Conservation (phyloP, 2,329 filamentous ascomycete genomes). For the Camillea tinctor region DNA sequence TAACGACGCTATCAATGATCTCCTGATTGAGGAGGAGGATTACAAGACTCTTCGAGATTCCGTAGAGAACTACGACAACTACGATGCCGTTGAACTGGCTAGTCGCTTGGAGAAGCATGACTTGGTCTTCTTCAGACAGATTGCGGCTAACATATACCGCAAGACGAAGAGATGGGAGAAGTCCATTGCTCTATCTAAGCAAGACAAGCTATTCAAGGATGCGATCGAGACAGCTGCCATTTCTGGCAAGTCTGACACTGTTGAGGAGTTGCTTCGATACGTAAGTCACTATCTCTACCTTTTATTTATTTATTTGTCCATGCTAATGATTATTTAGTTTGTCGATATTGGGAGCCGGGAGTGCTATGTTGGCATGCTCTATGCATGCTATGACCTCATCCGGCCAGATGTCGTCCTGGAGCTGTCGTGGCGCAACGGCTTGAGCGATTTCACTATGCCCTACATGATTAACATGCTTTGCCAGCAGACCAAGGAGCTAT, state of each 20-base stretch:
- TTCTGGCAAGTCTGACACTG: conserved; percentile 84
- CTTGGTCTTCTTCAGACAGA: conserved; percentile 97
- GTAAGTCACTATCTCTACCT: conserved; percentile 60
- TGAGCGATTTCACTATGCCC: conserved; percentile 97
- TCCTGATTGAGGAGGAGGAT: conserved; percentile 97
- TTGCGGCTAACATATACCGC: conserved; percentile 96
- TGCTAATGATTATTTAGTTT: conserved; percentile 62
- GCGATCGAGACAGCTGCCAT: conserved; percentile 97
- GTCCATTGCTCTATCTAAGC: conserved; percentile 94
- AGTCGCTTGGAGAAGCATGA: conserved; percentile 95
- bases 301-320: background rate
- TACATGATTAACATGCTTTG: conserved; percentile 99
- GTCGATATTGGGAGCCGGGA: conserved; percentile 98
- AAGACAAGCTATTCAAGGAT: conserved; percentile 99
- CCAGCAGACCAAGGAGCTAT: conserved; percentile 85
- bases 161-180: conserved; percentile 99
- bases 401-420: conserved; percentile 91
- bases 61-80: conserved; percentile 98
- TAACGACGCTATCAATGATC: conserved; percentile 96
- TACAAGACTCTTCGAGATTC: conserved; percentile 98
- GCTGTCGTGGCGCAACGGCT: conserved; percentile 92
- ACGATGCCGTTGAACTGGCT: conserved; percentile 90
- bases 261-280: conserved; percentile 94
- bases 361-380: conserved; percentile 99
- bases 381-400: conserved; percentile 96